Conservation (phyloP, 495 filamentous ascomycete species). For the Entonaema liquescens region DNA sequence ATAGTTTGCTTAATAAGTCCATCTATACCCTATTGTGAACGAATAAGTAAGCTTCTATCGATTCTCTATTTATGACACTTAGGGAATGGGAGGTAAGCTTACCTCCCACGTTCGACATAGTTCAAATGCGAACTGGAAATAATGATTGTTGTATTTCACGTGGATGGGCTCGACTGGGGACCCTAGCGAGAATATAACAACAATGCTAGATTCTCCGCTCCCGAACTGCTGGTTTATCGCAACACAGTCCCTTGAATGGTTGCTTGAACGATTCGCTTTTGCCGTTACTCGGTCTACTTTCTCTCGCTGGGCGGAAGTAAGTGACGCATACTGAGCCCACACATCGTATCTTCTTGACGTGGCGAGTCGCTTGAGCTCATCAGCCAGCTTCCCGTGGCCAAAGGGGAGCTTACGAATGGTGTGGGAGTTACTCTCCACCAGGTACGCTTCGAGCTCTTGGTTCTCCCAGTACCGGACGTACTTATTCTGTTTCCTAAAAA, state of each 20-base stretch:
- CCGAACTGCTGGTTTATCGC: conserved; percentile 6
- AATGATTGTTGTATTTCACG: background rate
- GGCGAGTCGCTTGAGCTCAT: background rate
- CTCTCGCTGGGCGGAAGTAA: conserved; percentile 3
- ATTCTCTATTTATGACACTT: too few relatives aligned
- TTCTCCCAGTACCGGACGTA: background rate
- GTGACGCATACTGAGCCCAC: conserved; percentile 13
- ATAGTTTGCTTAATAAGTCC: conserved; percentile 3
- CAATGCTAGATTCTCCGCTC: background rate
- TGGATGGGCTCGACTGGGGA: conserved; percentile 1
- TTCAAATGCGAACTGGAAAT: conserved; percentile 22
- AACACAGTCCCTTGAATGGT: conserved; percentile 8
- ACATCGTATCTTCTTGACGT: background rate
- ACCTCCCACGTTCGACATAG: conserved; percentile 31
- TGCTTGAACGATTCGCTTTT: conserved; percentile 10
- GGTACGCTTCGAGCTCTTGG: conserved; percentile 19
- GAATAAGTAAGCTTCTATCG: background rate
- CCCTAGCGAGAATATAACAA: conserved; percentile 13
- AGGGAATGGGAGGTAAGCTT: background rate
- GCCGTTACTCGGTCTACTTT: background rate
- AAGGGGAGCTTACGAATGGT: conserved; percentile 15
- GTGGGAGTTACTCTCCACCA: conserved; percentile 12
- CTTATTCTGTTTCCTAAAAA: conserved; percentile 5
- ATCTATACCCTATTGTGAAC: conserved; percentile 13
- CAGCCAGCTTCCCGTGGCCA: background rate